These are phyloP conservation scores for Hymenoscyphus infarciens DNA, from an alignment of 2,329 filamentous ascomycete species.

Conservation along the genomic window DNA sequence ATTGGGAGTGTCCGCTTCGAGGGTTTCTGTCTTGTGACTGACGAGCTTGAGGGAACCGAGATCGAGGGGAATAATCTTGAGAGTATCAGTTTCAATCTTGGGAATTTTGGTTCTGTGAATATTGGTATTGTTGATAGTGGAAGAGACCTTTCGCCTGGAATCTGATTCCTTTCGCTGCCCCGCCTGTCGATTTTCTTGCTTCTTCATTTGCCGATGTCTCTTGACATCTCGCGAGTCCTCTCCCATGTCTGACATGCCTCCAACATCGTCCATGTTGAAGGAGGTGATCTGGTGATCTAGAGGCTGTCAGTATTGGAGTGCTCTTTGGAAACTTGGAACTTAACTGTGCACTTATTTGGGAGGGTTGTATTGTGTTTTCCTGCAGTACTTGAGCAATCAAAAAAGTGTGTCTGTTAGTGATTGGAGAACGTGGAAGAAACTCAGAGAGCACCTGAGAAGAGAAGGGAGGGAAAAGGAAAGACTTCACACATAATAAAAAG, in stretches of 20 bases:
- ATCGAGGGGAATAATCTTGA: not conserved
- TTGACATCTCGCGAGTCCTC: no score
- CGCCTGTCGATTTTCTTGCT: not conserved
- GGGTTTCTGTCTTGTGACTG: not conserved
- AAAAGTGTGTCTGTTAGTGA: not conserved
- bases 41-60: not conserved
- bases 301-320: not conserved
- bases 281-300: not conserved
- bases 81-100: not conserved
- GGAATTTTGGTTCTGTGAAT: not conserved
- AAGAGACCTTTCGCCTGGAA: not conserved
- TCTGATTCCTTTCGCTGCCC: not conserved
- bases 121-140: not conserved
- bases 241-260: no score
- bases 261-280: not conserved
- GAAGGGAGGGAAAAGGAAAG: no score
- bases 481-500: no score
- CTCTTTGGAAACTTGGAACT: not conserved
- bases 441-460: no score
- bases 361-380: not conserved
- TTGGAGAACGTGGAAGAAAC: no score
- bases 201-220: not conserved
- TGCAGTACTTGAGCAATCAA: not conserved
- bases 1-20: not conserved
- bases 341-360: not conserved